A percentile compares a stretch with the other conserved stretches of the same genome.
These are phyloP conservation scores for Crepidotus variabilis DNA, from an alignment of 768 basidiomycete genomes.

Conservation along the genomic window DNA sequence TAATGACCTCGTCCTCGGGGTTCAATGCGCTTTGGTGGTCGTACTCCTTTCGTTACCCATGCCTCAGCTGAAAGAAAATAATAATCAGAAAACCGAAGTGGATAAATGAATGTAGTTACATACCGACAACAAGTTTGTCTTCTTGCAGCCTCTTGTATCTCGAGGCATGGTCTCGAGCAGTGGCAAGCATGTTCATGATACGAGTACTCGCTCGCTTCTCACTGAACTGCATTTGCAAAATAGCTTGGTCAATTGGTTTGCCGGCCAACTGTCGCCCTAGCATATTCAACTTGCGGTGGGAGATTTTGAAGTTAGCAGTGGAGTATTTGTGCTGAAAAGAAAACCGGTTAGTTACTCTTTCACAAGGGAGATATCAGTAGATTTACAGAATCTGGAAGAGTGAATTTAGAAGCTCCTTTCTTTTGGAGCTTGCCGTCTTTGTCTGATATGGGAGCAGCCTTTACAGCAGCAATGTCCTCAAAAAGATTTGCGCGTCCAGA, in stretches of 20 bases:
- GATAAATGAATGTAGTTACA: conserved; percentile 27
- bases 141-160: conserved; percentile 72
- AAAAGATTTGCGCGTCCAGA: conserved; percentile 50
- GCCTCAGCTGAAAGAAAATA: conserved; percentile 66
- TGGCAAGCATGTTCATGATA: conserved; percentile 84
- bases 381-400: conserved; percentile 19
- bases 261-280: conserved; percentile 84
- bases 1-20: conserved; percentile 78
- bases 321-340: conserved; percentile 83
- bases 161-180: conserved; percentile 82
- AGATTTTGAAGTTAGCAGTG: conserved; percentile 90
- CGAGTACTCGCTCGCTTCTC: conserved; percentile 86
- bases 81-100: background rate
- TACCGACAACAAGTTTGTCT: conserved; percentile 77
- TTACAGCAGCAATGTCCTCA: conserved; percentile 28
- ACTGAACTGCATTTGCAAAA: conserved; percentile 95
- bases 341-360: background rate
- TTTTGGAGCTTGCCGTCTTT: conserved; percentile 8
- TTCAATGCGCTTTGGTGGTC: conserved; percentile 62
- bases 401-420: background rate
- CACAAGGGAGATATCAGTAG: background rate
- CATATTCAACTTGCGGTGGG: conserved; percentile 88
- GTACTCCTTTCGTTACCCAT: conserved; percentile 88
- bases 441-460: conserved; percentile 1
- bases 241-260: conserved; percentile 91